A percentile compares a stretch with the other conserved stretches of the same genome.
phyloP scores from a whole-genome alignment of 139 green algal genomes.

The Zygnema circumcarinatum region DNA sequence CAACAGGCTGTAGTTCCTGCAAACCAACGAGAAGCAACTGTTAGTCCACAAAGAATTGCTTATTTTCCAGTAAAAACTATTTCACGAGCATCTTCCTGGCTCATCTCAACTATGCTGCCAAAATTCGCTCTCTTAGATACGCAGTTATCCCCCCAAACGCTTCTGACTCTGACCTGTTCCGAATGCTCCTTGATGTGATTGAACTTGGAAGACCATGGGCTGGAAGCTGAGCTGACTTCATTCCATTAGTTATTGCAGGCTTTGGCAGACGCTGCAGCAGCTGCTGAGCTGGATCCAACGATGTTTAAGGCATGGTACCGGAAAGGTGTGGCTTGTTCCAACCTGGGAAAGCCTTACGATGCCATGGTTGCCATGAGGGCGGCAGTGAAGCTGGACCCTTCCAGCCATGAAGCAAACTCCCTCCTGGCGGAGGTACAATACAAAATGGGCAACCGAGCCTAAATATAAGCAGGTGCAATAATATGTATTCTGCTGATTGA shows the following conservation, averaged over 20 bases:
- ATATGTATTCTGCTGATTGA: too few relatives aligned
- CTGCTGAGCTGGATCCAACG: slow-evolving; percentile 7
- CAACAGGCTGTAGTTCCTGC: slow-evolving; percentile 1
- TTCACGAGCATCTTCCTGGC: slow-evolving; percentile 7
- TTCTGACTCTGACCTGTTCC: too few relatives aligned
- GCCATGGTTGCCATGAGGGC: slow-evolving; percentile 6
- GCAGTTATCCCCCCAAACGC: too few relatives aligned
- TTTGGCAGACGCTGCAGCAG: slow-evolving; percentile 17
- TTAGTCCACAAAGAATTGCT: slow-evolving; percentile 10
- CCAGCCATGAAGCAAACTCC: neutral
- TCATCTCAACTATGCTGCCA: slow-evolving; percentile 21
- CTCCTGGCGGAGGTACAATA: slow-evolving; percentile 31
- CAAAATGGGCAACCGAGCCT: slow-evolving; percentile 36
- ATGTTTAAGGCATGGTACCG: slow-evolving; percentile 47
- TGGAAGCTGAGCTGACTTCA: too few relatives aligned
- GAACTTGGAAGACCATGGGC: too few relatives aligned
- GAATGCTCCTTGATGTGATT: too few relatives aligned
- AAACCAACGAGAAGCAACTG: neutral
- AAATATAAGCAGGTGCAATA: too few relatives aligned
- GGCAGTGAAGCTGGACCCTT: slow-evolving; percentile 11
- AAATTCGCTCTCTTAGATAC: slow-evolving; percentile 4
- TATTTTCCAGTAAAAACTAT: slow-evolving; percentile 26
- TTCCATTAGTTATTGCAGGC: too few relatives aligned
- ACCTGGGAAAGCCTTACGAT: slow-evolving; percentile 18
- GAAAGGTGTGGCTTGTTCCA: slow-evolving; percentile 20